Evolutionary conservation across 2,329 filamentous ascomycete genomes (phyloP), one percentile per base, ranked within the genome.

Genomic region (Xylaria digitata): DNA sequence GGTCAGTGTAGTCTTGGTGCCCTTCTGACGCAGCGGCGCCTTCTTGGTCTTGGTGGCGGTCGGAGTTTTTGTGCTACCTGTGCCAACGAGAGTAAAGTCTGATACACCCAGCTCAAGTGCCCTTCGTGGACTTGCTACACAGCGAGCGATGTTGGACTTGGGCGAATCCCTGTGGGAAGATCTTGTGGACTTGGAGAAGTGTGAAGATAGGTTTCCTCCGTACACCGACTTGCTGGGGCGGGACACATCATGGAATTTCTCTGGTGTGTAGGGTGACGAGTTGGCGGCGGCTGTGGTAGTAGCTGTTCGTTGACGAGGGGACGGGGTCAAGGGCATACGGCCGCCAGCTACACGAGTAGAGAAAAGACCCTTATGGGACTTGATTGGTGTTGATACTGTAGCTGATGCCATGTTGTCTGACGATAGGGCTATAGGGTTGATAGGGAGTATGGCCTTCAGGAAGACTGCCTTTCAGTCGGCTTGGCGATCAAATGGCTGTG

Each of bases 311-410:
- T 85, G 82, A 73, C 90, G 89, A 65, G 96, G 96, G 65, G 95
- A 98, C 37, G 96, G 95, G 3, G 95, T 97, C 78, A 99, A 84
- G 74, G 96, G 94, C 86, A 97, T 94, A 70, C 96, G 93, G 79
- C 94, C 94, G 82, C 95, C 94, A 80, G 94, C 96, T 79, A 94
- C 96, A 80, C 94, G 94, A 74, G 92, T 89, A 73, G 91, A 94
- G 85, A 98, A 97, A 76, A 97, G 87, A 67, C 94, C 93, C 82
- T 92, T 90, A 81, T 97, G 95, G 86, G 92, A 96, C 87, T 97
- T 98, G 79, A 96, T 86, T 67, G 96, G 96, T 68, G 96, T 98
- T 76, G 93, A 92, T 81, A 97, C 89, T 78, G 88, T 84, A 80
- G 87, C 83, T 80, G 90, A 92, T 79, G 95, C 93, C 95, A 98